Evolutionary conservation across 306 rosid species (phyloP).

Genomic region (Lagenaria siceraria): DNA sequence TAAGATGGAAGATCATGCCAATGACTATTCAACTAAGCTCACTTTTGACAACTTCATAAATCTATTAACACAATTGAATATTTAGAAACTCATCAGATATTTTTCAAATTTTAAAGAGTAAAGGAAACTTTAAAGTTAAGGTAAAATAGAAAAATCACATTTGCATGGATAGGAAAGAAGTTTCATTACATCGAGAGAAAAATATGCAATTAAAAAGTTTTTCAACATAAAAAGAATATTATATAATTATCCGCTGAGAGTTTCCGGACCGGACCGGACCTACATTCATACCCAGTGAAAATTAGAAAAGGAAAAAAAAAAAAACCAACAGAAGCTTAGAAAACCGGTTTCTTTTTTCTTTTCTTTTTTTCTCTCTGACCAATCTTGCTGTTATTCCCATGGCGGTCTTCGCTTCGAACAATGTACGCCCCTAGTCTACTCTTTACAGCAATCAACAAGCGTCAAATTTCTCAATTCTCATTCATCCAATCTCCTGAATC

Average conservation of each 20-base stretch:
- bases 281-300: neutral
- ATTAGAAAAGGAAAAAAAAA: neutral
- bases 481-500: neutral
- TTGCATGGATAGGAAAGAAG: no score
- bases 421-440: neutral
- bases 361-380: neutral
- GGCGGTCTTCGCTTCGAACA: conserved; percentile 1
- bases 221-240: neutral
- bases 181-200: neutral
- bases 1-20: no score
- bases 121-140: no score
- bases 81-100: no score
- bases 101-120: no score
- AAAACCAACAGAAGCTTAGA: neutral
- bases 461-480: neutral
- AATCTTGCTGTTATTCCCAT: neutral
- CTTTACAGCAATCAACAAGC: neutral
- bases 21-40: no score
- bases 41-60: no score
- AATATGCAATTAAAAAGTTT: neutral
- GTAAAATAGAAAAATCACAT: no score
- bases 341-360: neutral
- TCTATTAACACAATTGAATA: no score
- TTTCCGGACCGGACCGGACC: neutral
- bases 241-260: neutral